A percentile compares a stretch with the other conserved stretches of the same genome.
These are phyloP conservation scores for Eragrostis tef DNA, from an alignment of 202 grass and related monocot species.

Conservation along the genomic window DNA sequence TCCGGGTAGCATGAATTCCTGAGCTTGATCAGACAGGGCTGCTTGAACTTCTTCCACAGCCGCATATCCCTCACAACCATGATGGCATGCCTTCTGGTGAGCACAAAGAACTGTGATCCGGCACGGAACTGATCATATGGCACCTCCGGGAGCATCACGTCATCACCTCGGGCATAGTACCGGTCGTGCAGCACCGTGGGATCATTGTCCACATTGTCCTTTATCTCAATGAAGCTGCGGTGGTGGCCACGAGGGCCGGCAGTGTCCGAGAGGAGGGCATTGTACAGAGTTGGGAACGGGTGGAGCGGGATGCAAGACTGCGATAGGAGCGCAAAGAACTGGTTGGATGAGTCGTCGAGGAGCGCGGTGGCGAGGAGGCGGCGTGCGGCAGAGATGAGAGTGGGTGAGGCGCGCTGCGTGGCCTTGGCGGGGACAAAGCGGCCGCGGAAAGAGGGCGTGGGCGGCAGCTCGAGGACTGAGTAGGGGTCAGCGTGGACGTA, in stretches of 20 bases:
- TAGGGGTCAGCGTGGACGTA: conserved; percentile 94
- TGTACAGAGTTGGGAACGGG: conserved; percentile 73
- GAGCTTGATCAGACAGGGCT: conserved; percentile 68
- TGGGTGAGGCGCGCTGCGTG: conserved; percentile 88
- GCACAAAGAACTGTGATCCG: conserved; percentile 91
- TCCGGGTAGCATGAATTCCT: conserved; percentile 87
- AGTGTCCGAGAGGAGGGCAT: conserved; percentile 56
- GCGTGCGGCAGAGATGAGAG: conserved; percentile 83
- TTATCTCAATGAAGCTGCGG: conserved; percentile 92
- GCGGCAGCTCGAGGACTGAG: conserved; percentile 54
- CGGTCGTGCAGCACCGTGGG: conserved; percentile 63
- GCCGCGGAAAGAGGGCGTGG: conserved; percentile 68
- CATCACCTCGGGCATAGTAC: conserved; percentile 83
- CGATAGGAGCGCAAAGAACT: conserved; percentile 83
- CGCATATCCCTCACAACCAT: conserved; percentile 86
- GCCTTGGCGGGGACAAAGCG: conserved; percentile 82
- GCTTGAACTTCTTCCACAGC: conserved; percentile 93
- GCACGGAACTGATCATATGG: conserved; percentile 74
- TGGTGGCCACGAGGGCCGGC: conserved; percentile 55
- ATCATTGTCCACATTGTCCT: conserved; percentile 66
- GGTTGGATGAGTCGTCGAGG: conserved; percentile 70
- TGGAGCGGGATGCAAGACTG: conserved; percentile 92
- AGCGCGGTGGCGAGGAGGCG: conserved; percentile 79
- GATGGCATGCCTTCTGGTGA: conserved; percentile 73
- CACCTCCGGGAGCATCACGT: conserved; percentile 89